Conservation (phyloP, 2,329 filamentous ascomycete species). For the Balansia obtecta region DNA sequence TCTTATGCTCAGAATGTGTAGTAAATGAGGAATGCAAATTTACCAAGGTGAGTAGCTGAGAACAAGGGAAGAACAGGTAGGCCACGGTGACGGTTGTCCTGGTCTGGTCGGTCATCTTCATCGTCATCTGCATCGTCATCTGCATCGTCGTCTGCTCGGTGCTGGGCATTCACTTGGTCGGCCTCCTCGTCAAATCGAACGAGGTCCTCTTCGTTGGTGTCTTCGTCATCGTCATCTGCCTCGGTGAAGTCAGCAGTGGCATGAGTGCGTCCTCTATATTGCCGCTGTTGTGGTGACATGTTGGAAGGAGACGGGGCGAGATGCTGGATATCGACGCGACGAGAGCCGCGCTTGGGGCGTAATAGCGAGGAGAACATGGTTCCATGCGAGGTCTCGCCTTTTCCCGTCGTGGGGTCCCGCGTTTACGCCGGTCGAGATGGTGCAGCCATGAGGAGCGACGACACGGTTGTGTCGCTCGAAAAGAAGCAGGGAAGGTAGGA, state of each 20-base stretch:
- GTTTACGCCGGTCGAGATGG: conserved; percentile 13
- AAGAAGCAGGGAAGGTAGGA: background rate
- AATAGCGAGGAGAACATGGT: conserved; percentile 27
- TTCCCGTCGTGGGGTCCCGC: conserved; percentile 7
- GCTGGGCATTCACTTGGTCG: conserved; percentile 34
- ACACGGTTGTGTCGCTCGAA: background rate
- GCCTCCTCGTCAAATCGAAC: conserved; percentile 23
- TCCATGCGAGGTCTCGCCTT: conserved; percentile 6
- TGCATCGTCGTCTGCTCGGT: conserved; percentile 34
- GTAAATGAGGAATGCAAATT: background rate
- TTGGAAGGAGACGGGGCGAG: conserved; percentile 20
- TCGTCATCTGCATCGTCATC: conserved; percentile 27
- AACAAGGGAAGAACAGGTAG: conserved; percentile 59
- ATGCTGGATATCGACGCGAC: conserved; percentile 19
- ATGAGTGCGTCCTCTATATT: conserved; percentile 25
- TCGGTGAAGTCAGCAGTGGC: conserved; percentile 55
- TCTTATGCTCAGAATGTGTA: background rate
- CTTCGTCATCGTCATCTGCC: conserved; percentile 40
- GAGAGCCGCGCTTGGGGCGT: conserved; percentile 20
- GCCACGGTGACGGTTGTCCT: conserved; percentile 26
- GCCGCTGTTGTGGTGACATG: conserved; percentile 15
- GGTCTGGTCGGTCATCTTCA: conserved; percentile 37
- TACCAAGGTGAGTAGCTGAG: conserved; percentile 66
- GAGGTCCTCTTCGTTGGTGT: conserved; percentile 25
- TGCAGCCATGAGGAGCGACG: conserved; percentile 12